Conservation (phyloP, 192 early-diverging fungal species). For the Linnemannia hyalina region DNA sequence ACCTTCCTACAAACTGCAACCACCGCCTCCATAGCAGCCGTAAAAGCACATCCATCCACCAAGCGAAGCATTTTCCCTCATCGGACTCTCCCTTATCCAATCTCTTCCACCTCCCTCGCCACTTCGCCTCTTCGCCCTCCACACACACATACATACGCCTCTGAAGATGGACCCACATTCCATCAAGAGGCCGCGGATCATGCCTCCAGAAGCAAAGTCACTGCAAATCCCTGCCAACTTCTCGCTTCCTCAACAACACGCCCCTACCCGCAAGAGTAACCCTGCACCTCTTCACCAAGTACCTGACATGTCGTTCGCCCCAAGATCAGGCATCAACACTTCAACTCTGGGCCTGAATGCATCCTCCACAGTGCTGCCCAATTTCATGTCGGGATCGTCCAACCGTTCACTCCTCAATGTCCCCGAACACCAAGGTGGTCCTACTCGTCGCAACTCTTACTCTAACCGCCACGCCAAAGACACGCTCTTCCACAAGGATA, state of each 20-base stretch:
- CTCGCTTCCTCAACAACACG: background rate
- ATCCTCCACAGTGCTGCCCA: conserved; percentile 4
- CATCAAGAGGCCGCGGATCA: conserved; percentile 39
- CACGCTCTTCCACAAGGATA: conserved; percentile 43
- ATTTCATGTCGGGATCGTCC: conserved; percentile 2
- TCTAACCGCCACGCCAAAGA: conserved; percentile 26
- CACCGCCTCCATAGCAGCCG: background rate
- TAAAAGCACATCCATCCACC: background rate
- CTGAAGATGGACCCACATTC: conserved; percentile 35
- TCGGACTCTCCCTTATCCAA: background rate
- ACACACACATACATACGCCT: background rate
- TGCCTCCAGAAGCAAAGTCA: conserved; percentile 35
- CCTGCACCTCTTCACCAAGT: background rate
- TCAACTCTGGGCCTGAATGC: conserved; percentile 19
- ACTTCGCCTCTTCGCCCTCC: background rate
- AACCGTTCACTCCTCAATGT: conserved; percentile 8
- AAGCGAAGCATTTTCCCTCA: background rate
- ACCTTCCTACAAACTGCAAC: background rate
- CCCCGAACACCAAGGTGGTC: background rate
- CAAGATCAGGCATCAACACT: conserved; percentile 1
- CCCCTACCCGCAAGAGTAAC: background rate
- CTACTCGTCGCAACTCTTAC: conserved; percentile 6
- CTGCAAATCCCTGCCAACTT: background rate
- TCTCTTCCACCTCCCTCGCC: background rate
- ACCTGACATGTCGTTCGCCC: background rate